A percentile compares a stretch with the other conserved stretches of the same genome.
Conservation (phyloP, 2,329 filamentous ascomycete genomes). For the Lecanicillium sp. region DNA sequence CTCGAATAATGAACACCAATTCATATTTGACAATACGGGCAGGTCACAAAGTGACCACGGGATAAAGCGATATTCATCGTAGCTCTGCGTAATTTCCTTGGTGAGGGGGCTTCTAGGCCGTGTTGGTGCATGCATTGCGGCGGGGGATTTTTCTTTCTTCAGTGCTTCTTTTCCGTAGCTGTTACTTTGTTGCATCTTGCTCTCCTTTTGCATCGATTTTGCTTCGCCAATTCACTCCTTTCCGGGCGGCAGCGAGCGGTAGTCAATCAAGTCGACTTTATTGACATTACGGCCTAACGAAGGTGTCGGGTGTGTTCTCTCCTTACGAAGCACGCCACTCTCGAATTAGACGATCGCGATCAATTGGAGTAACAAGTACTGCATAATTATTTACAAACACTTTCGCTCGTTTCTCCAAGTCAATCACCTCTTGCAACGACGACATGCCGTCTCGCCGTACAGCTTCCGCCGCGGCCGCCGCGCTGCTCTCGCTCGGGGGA, state of each 20-base stretch:
- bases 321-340: background rate
- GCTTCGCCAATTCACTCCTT: background rate
- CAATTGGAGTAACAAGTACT: background rate
- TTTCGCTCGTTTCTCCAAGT: background rate
- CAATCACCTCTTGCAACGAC: background rate
- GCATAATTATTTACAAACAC: background rate
- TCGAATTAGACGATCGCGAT: background rate
- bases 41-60: slow-evolving; percentile 3
- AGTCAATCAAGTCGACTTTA: background rate
- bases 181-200: background rate
- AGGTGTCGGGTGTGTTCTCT: slow-evolving; percentile 11
- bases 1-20: background rate
- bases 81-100: slow-evolving; percentile 5
- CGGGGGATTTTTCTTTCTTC: no score
- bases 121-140: slow-evolving; percentile 3
- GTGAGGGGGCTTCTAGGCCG: background rate
- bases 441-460: slow-evolving; percentile 1
- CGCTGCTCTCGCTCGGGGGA: slow-evolving; percentile 12
- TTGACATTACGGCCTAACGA: slow-evolving; percentile 4
- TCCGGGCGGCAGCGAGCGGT: background rate
- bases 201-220: slow-evolving; percentile 2
- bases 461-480: background rate
- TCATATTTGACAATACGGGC: slow-evolving; percentile 3
- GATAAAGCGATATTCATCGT: slow-evolving; percentile 3
- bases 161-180: background rate